Conservation (phyloP, 345 rosid genomes). For the Aurinia saxatilis region DNA sequence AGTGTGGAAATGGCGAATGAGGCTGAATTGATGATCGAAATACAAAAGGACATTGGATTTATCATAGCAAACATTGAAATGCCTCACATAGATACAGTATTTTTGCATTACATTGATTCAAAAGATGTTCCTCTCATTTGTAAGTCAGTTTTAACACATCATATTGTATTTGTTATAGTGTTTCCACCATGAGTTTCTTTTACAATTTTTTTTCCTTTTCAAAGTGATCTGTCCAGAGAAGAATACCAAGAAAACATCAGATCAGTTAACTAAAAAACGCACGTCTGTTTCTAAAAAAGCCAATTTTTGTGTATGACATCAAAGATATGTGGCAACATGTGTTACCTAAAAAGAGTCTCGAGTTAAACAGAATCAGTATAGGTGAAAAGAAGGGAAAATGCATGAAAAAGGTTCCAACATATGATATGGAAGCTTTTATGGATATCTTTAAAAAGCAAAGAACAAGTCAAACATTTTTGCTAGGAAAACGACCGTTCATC, state of each 20-base stretch:
- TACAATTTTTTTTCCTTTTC: neutral
- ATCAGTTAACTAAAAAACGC: slow-evolving; percentile 32
- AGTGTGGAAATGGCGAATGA: slow-evolving; percentile 11
- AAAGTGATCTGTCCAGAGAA: slow-evolving; percentile 35
- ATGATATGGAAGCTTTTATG: too few species aligned
- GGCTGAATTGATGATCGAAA: slow-evolving; percentile 31
- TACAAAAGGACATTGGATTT: slow-evolving; percentile 28
- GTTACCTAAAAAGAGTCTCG: too few species aligned
- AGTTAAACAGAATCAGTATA: too few species aligned
- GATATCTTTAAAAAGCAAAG: too few species aligned
- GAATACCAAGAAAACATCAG: neutral
- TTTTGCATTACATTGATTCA: slow-evolving; percentile 18
- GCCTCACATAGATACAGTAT: slow-evolving; percentile 16
- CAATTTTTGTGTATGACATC: slow-evolving; percentile 31
- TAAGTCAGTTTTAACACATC: neutral
- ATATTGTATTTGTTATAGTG: neutral
- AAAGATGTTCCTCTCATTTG: slow-evolving; percentile 37
- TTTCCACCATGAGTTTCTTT: neutral
- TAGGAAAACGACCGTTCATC: too few species aligned
- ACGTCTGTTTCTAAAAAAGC: slow-evolving; percentile 22
- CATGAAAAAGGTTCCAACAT: too few species aligned
- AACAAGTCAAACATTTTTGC: too few species aligned
- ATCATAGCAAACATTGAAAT: slow-evolving; percentile 33
- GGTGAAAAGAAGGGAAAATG: too few species aligned
- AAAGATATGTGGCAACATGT: too few species aligned